Percentiles rank a stretch among this genome's conserved stretches.
These are phyloP conservation scores for Colletotrichum sidae DNA, from an alignment of 2,329 filamentous ascomycete genomes.

Conservation along the genomic window DNA sequence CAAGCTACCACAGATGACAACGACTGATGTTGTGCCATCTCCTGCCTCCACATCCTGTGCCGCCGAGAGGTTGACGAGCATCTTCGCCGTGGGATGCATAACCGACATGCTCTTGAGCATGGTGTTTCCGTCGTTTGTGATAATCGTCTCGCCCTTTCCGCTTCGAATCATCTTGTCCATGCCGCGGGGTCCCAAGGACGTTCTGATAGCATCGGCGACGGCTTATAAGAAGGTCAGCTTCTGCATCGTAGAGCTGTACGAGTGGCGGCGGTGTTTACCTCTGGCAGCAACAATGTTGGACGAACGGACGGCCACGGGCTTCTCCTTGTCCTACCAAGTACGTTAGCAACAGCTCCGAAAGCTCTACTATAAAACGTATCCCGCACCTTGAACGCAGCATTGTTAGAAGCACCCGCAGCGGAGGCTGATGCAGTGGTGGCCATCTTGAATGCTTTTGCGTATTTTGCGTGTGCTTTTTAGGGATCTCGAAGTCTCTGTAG, in stretches of 20 bases:
- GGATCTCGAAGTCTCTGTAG: slow-evolving; percentile 3
- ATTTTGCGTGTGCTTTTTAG: slow-evolving; percentile 38
- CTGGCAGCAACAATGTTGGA: slow-evolving; percentile 97
- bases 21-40: slow-evolving; percentile 97
- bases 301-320: slow-evolving; percentile 95
- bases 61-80: slow-evolving; percentile 96
- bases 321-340: slow-evolving; percentile 82
- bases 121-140: slow-evolving; percentile 99
- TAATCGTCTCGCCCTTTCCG: slow-evolving; percentile 96
- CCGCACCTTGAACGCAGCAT: slow-evolving; percentile 67
- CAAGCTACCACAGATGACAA: slow-evolving; percentile 96
- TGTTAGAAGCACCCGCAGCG: slow-evolving; percentile 54
- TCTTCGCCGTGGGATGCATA: slow-evolving; percentile 99
- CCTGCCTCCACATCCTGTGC: slow-evolving; percentile 98
- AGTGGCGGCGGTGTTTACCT: slow-evolving; percentile 66
- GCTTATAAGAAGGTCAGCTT: slow-evolving; percentile 63
- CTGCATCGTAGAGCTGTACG: slow-evolving; percentile 6
- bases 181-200: slow-evolving; percentile 92
- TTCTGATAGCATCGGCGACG: slow-evolving; percentile 97
- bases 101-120: slow-evolving; percentile 99
- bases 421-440: slow-evolving; percentile 57
- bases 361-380: slow-evolving; percentile 38
- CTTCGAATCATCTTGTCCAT: slow-evolving; percentile 99
- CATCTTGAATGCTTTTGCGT: slow-evolving; percentile 49
- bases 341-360: slow-evolving; percentile 52